A percentile compares a stretch with the other conserved stretches of the same genome.
Evolutionary conservation across 1,284 basidiomycete species (phyloP).

Genomic region (Boletus hoseneyae): DNA sequence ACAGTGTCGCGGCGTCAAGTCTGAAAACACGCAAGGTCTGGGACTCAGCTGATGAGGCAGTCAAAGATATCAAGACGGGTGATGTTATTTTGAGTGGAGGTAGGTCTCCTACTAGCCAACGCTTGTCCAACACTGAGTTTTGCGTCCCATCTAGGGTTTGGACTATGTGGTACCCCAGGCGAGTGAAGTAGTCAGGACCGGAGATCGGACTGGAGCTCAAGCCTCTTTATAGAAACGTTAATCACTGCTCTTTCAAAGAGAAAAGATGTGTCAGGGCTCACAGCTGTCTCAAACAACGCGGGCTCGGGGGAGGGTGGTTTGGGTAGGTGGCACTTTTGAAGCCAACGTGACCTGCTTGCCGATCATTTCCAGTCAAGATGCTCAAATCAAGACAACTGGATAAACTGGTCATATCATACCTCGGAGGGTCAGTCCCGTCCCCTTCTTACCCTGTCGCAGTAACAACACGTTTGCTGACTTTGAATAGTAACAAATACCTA

Average conservation of each 20-base stretch:
- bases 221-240: constrained; percentile 60
- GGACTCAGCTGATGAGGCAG: constrained; percentile 73
- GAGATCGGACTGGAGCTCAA: background rate
- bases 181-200: constrained; percentile 12
- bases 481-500: constrained; percentile 66
- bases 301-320: constrained; percentile 75
- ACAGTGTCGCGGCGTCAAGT: constrained; percentile 7
- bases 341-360: background rate
- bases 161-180: constrained; percentile 72
- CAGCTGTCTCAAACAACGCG: constrained; percentile 86
- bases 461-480: background rate
- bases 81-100: constrained; percentile 77
- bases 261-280: constrained; percentile 67
- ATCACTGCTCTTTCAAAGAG: constrained; percentile 73
- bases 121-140: background rate
- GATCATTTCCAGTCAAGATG: constrained; percentile 56
- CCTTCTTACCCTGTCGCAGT: background rate
- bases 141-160: constrained; percentile 56
- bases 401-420: constrained; percentile 86
- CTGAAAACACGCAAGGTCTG: constrained; percentile 66
- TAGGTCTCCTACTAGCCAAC: constrained; percentile 34
- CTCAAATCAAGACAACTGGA: constrained; percentile 72
- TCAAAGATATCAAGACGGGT: constrained; percentile 77
- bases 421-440: constrained; percentile 57
- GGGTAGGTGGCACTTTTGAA: constrained; percentile 43